Evolutionary conservation across 148 eudicot genomes (phyloP), one percentile per base, ranked within the genome.

Genomic region (Gaultheria prostrata): DNA sequence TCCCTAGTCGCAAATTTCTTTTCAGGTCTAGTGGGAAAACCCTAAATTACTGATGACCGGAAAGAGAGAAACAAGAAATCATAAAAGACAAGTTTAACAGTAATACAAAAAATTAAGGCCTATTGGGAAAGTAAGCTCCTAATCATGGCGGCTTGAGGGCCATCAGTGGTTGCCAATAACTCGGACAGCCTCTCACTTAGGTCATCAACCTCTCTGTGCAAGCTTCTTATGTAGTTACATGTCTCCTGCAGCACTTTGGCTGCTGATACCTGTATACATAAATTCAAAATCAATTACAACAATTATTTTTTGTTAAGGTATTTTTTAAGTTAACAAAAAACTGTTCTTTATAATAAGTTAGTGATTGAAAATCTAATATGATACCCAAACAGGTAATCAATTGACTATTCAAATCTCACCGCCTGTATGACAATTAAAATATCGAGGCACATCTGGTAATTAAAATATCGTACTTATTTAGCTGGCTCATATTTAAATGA

Each of bases 131-230:
- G 88, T 82, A 89, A 86, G 78, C 85, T 89, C 87, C 91, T 84
- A 39, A 89, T 87, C 65, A 89, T 59, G 39, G 89, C 89, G 1
- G 91, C 91, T 83, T 87, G 88, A 76, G 86, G 71, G 70, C 86
- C 70, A 73, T 89, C 91, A 3, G 91, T 83, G 26, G 35, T 87
- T 46, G 57, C 90, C 72, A 90, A 67, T 54, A 90, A 75, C 82
- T 81, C 89, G 18, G 92, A 89, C 78, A 89, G 72, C 15, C 90
- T 81, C 73, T 89, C 91, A 45, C 91, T 89, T 32, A 89, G 73
- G 79, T 85, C 89, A 85, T 89, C 90, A 49, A 88, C 90, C 49
- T 89, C 91, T 77, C 82, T 80, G 72, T 89, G 90, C 85, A 89
- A 81, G 89, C 70, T 84, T 77, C 89, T 84, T 69, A 86, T 89